Base-by-base conservation (phyloP, 352 stramenopile species). In the Blastocystis sp. region DNA sequence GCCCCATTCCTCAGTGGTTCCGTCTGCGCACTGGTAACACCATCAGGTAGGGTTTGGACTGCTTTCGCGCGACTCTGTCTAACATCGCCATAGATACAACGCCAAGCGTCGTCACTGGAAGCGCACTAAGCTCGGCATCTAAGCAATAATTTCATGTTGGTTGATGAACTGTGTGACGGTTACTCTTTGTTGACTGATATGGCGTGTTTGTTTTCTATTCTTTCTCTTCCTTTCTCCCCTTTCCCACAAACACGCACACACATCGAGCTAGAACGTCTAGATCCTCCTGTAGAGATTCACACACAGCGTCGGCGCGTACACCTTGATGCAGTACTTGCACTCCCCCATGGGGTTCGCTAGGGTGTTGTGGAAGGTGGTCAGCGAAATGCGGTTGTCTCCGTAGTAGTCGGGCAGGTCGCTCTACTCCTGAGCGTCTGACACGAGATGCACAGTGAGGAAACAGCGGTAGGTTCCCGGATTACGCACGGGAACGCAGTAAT, bases 121-220 rank as follows among this genome's bases (percentile, higher is more conserved):
- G 91, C 95, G 97, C 92, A 99, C 97, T 91, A 99, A 99, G 95
- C 95, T 99, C 89, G 96, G 96, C 92, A 93, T 99, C 92, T 99
- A 99, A 98, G 92, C 57, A 69, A 52, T 68, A 28, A 59, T 68
- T 69, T 69, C 11, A 68, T 65, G 54, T 42, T 54, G 54, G 48
- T 81, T 52, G 45, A 69, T 69, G 66, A 59, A 69, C 74, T 84
- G n/a, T 38, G 48, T 69, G 74, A 45, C 69, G 74, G 74, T 84
- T 68, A 38, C 60, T 61, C 52, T 68, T 69, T 84, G 74, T 84
- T 84, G 74, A 84, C 74, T 84, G 34, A 45, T 42, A 14, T 63
- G 48, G 40, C 48, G 10, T 84, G 74, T 84, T 84, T 84, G 74
- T 84, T 84, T 57, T n/a, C 19, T 14, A 57, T 7, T 57, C 48